Base-by-base conservation (phyloP, 192 early-diverging fungal species). In the Coemansia sp. region DNA sequence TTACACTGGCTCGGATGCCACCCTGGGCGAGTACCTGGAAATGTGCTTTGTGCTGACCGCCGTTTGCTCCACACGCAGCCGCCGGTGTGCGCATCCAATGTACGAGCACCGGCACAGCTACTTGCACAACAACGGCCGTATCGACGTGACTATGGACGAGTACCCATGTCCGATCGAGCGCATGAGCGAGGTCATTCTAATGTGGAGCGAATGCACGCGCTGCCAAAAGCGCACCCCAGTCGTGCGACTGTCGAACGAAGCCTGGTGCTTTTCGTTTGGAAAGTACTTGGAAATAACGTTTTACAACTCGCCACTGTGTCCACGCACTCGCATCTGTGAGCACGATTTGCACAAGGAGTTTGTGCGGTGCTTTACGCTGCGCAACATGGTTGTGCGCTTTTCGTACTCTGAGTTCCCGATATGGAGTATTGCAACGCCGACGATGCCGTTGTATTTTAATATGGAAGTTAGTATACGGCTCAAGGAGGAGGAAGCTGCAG, bases 261-360 rank as follows among this genome's bases (percentile, higher is more conserved):
- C 92, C 17, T 94, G 91, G 89, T 91, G 93, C 48, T 96, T 93
- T 66, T 99, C 97, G 9, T 96, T 98, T 83, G 97, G 94, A 56
- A 99, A 99, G 79, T 99, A 91, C 68, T 74, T 99, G 21, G 97
- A 99, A 70, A 74, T 94, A 6, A 86, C 90, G 1, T 93, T 97
- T 54, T 96, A 99, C 75, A 89, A 90, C 74, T 79, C 73, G 17
- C 74, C 72, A 9, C 71, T 94, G 5, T 67, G 63, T 7, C 89
- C 87, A 22, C 84, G 89, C 12, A 84, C 89, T 5, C 81, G 86
- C 62, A 76, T 88, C 24, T 98, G 96, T 60, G 73, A 85, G 0
- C 96, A 98, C 65, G 88, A 93, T 52, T 79, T 95, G 49, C 85
- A 89, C 64, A 85, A 85, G 5, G 85, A 96, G 48, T 93, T 94